Evolutionary conservation across 2,329 filamentous ascomycete genomes (phyloP).

Genomic region (Arachnomyces sp.): DNA sequence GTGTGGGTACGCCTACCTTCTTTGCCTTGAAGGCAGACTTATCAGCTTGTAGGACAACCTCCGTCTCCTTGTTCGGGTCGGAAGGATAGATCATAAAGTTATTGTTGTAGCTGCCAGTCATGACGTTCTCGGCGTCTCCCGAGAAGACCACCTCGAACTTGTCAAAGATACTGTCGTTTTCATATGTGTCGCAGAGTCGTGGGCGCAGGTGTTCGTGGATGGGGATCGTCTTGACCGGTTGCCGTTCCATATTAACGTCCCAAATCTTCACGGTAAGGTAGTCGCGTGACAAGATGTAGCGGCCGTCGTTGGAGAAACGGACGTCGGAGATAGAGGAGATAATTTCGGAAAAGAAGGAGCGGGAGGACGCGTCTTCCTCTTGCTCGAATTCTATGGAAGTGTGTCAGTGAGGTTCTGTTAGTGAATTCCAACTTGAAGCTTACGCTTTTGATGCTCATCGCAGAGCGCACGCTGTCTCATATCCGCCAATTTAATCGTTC

Average conservation of each 20-base stretch:
- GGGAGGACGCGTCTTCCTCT: slow-evolving; percentile 92
- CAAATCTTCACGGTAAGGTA: slow-evolving; percentile 99
- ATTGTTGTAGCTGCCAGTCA: slow-evolving; percentile 99
- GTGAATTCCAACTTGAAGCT: slow-evolving; percentile 26
- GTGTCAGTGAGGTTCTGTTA: slow-evolving; percentile 11
- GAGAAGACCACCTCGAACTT: slow-evolving; percentile 99
- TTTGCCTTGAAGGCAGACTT: slow-evolving; percentile 99
- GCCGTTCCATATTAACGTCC: slow-evolving; percentile 98
- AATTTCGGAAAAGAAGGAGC: slow-evolving; percentile 98
- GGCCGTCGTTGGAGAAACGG: slow-evolving; percentile 89
- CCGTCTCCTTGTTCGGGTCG: slow-evolving; percentile 89
- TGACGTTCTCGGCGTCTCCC: slow-evolving; percentile 95
- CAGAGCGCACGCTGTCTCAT: slow-evolving; percentile 97
- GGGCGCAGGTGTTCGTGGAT: slow-evolving; percentile 96
- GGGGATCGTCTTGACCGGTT: slow-evolving; percentile 95
- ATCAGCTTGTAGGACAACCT: slow-evolving; percentile 94
- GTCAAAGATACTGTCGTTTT: slow-evolving; percentile 99
- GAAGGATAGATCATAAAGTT: slow-evolving; percentile 99
- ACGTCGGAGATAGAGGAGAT: slow-evolving; percentile 99
- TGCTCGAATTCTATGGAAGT: slow-evolving; percentile 77
- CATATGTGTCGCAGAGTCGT: slow-evolving; percentile 92
- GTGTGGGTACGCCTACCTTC: slow-evolving; percentile 96
- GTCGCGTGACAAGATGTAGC: slow-evolving; percentile 94
- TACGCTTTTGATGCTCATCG: slow-evolving; percentile 92
- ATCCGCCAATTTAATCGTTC: slow-evolving; percentile 95